Base-by-base conservation (phyloP, 2,329 filamentous ascomycete species). In the Exserohilum turcica region DNA sequence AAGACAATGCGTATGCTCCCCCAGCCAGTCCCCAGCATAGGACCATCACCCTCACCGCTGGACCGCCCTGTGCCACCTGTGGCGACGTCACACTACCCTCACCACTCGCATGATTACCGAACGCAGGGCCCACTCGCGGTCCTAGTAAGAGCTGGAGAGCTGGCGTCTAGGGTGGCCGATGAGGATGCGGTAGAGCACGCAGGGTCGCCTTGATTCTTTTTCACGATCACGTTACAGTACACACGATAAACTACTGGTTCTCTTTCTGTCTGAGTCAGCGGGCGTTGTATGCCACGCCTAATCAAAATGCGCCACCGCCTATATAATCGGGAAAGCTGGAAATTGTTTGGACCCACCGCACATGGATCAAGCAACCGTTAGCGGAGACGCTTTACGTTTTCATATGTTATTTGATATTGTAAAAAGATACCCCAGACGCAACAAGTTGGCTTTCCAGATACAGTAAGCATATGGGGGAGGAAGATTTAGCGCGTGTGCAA, bases 1-100 rank as follows among this genome's bases (percentile, higher is more conserved):
- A 76, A 76, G 52, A 66, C 70, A 3, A 64, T 66, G 48, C 70
- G 74, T 28, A 57, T 69, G 32, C 68, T 77, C 31, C 74, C 74
- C n/a, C 68, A 74, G 39, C 74, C 74, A 5, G 59, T 76, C 15
- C 68, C 68, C 10, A 72, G 64, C 40, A 53, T 69, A 19, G 64
- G 60, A 33, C 52, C 63, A n/a, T 57, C 63, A 7, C 60, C 65
- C 7, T 73, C 68, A 13, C 68, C 65, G 31, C 58, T 74, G 12
- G 68, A 75, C 48, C 68, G 67, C 43, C 61, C 61, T 7, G 43
- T 65, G 8, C 59, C 60, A 12, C 48, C 47, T n/a, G 43, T 59
- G 7, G 54, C 45, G 15, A 10, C 56, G 28, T 29, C 57, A n/a
- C 60, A 65, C 13, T 44, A 65, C 24, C 52, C 59, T 12, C 60